Percentiles rank a stretch among this genome's conserved stretches.
Evolutionary conservation across 495 filamentous ascomycete genomes (phyloP).

Genomic region (Hyaloscypha finlandica): DNA sequence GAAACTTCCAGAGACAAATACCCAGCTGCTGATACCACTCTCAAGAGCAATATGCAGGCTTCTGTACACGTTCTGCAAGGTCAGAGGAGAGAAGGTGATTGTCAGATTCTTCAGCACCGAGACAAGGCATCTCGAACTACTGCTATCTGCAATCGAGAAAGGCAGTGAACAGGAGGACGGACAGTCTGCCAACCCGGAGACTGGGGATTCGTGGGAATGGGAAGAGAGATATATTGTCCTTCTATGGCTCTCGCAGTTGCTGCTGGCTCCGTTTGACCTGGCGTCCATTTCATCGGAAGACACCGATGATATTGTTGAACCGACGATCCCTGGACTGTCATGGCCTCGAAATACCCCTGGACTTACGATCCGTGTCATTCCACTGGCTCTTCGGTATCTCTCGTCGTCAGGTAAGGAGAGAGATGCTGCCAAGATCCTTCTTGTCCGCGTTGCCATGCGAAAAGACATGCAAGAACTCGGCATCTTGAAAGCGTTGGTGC

Average conservation of each 20-base stretch:
- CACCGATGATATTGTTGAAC: constrained; percentile 37
- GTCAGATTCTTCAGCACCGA: constrained; percentile 88
- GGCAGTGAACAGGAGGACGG: background rate
- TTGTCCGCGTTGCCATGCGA: constrained; percentile 78
- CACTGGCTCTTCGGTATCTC: constrained; percentile 70
- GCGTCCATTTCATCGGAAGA: constrained; percentile 72
- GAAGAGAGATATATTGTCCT: constrained; percentile 86
- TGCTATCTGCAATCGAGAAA: constrained; percentile 67
- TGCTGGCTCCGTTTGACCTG: constrained; percentile 92
- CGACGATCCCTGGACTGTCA: constrained; percentile 39
- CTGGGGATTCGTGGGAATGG: constrained; percentile 60
- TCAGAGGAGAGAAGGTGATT: constrained; percentile 90
- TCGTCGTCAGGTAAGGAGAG: constrained; percentile 79
- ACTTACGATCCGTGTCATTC: constrained; percentile 69
- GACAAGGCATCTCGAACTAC: constrained; percentile 74
- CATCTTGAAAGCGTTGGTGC: constrained; percentile 62
- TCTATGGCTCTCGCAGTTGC: constrained; percentile 89
- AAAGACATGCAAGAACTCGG: constrained; percentile 83
- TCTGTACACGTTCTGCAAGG: constrained; percentile 91
- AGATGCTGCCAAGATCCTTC: constrained; percentile 78
- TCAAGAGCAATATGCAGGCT: constrained; percentile 73
- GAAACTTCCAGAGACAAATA: constrained; percentile 39
- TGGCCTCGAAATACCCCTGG: constrained; percentile 61
- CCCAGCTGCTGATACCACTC: constrained; percentile 54
- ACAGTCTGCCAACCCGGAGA: constrained; percentile 17